Evolutionary conservation across 1,284 basidiomycete species (phyloP), one percentile per base, ranked within the genome.

Genomic region (Papiliotrema laurentii): DNA sequence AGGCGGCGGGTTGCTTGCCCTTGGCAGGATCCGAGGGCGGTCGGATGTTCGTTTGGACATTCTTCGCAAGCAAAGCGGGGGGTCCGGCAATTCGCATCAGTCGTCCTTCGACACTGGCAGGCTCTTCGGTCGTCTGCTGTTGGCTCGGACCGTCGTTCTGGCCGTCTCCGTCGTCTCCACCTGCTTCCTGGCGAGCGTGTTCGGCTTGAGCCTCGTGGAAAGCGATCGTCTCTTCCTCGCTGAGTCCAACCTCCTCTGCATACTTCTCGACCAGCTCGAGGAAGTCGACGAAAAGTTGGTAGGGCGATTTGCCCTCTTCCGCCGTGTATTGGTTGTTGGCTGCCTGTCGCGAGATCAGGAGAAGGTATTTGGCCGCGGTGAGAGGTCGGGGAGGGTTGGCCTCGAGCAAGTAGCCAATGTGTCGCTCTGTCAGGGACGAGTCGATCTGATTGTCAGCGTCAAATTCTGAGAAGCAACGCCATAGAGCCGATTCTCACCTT

Each of bases 271-370:
- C 86, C 4, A 97, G 83, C 36, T 96, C 89, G 31, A 98, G 80
- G 81, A 89, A 98, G 58, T 97, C 90, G 51, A 85, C 83, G 22
- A 98, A 82, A 3, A 98, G 79, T 64, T 97, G 92, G 64, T 96
- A 97, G 0, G 94, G 86, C 56, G 91, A 94, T 76, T 97, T 98
- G 42, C 87, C 89, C 64, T 97, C 92, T 0, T 90, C 85, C 51
- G 89, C 90, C 11, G 78, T 79, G 68, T 96, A 97, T 47, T 85
- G 82, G 27, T 91, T 92, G 43, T 82, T 79, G 1, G 84, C 80
- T 1, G 94, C 89, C 64, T 86, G 85, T 43, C 90, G 80, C 9
- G 90, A 89, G 33, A 98, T 75, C 2, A 82, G 80, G 16, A 98
- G 78, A 7, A 97, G 78, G 16, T 94, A 78, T 69, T 98, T 99